phyloP scores from a whole-genome alignment of 2,329 filamentous ascomycete species.

The Bipolaris victoriae region DNA sequence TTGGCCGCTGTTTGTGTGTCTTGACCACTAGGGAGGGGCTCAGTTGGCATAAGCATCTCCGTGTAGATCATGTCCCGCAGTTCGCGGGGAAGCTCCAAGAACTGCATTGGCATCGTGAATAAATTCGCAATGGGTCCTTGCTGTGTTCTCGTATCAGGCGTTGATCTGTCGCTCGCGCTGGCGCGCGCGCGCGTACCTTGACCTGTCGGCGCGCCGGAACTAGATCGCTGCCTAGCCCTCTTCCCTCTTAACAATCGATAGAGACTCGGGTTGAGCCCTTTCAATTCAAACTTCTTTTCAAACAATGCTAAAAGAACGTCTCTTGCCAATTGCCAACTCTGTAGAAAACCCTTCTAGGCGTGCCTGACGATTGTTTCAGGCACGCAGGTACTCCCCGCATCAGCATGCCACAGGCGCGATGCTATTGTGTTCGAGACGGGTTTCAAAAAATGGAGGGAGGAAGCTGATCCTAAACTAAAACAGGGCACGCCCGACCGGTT shows the following conservation, averaged over 20 bases:
- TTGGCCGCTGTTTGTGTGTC: constrained; percentile 28
- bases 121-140: not conserved
- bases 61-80: constrained; percentile 44
- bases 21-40: constrained; percentile 26
- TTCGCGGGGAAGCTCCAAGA: constrained; percentile 41
- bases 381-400: constrained; percentile 7
- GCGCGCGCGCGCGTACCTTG: not conserved
- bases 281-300: not conserved
- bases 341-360: constrained; percentile 1
- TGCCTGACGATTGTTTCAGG: constrained; percentile 13
- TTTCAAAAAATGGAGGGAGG: not conserved
- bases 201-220: not conserved
- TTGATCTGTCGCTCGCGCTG: too few relatives aligned
- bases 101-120: constrained; percentile 36
- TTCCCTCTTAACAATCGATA: not conserved
- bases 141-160: not conserved
- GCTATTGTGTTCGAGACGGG: constrained; percentile 11
- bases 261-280: not conserved
- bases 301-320: too few relatives aligned
- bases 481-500: not conserved
- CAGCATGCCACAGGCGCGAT: not conserved
- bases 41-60: constrained; percentile 32
- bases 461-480: not conserved
- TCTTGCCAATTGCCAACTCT: not conserved
- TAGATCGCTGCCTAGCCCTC: not conserved